Base-by-base conservation (phyloP, 495 filamentous ascomycete genomes). In the Penicillium atrosanguineum region DNA sequence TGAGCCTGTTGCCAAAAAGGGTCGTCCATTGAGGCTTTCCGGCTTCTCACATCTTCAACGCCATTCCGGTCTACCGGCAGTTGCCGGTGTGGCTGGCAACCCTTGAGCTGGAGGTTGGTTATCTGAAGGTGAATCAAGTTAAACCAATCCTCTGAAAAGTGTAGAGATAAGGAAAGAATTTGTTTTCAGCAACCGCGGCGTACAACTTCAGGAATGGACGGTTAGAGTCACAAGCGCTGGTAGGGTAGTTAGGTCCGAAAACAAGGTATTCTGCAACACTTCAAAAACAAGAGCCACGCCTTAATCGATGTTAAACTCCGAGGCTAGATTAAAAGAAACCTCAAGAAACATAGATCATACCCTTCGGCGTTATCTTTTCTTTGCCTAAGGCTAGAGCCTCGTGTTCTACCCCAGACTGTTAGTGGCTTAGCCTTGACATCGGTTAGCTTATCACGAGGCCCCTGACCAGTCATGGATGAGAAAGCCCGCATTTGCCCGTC, bases 21-120 rank as follows among this genome's bases (percentile, higher is more conserved):
- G n/a, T 40, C 19, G 18, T 53, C 14, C 8, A 23, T 42, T 9
- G 16, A 36, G 12, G 23, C 2, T 44, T 26, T 8, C 20, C 16
- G 34, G 28, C 31, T 53, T 46, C 26, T 26, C 23, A 7, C 11
- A 20, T 23, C 48, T 12, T 42, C 11, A 26, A 12, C 0, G 15
- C 28, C 31, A 39, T 57, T 19, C 44, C 44, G 43, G 48, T 52
- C 55, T 37, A 44, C 48, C 55, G 48, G 55, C 12, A 47, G 48
- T 23, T 44, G 47, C 53, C 53, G 53, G 53, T 51, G 48, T 56
- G 53, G 53, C 53, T 56, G 53, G 23, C 16, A 19, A 39, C 14
- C 16, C 15, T n/a, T 18, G 37, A 39, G 37, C 16, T 39, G 14
- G 37, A n/a, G 11, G 37, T 1, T 39, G 28, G 11, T 31, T 7